phyloP scores from a whole-genome alignment of 176 grass and related monocot species.

The Oryza meridionalis region DNA sequence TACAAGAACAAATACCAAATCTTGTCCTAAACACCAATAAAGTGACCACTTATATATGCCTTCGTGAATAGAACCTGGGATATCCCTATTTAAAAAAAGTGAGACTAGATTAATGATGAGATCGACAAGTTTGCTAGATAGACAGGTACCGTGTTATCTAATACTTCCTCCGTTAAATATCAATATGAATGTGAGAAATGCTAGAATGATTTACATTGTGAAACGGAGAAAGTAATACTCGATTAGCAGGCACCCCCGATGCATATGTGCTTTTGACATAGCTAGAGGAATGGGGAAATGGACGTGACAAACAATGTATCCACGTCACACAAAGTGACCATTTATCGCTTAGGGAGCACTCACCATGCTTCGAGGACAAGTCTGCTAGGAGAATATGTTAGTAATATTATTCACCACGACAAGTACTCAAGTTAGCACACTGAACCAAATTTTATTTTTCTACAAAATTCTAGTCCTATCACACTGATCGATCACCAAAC shows the following conservation, averaged over 20 bases:
- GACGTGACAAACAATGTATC: slow-evolving; percentile 19
- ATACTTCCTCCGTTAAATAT: no score
- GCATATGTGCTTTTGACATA: slow-evolving; percentile 15
- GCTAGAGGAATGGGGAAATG: background rate
- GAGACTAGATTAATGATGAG: background rate
- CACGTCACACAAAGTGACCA: slow-evolving; percentile 29
- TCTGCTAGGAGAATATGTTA: background rate
- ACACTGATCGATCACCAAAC: background rate
- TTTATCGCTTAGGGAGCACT: slow-evolving; percentile 12
- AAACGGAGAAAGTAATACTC: no score
- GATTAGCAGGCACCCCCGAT: background rate
- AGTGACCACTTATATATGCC: background rate
- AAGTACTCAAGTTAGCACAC: background rate
- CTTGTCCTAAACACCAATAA: no score
- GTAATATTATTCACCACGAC: background rate
- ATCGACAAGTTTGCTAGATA: background rate
- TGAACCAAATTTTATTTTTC: background rate
- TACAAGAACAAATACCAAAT: no score
- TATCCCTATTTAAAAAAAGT: no score
- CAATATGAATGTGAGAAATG: no score
- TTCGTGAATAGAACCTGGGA: background rate
- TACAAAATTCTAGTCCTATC: background rate
- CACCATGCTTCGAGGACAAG: slow-evolving; percentile 27
- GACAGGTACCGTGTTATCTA: slow-evolving; percentile 27
- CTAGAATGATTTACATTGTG: no score